Percentiles rank a stretch among this genome's conserved stretches.
Evolutionary conservation across 176 grass and related monocot genomes (phyloP).

Genomic region (bread wheat (Triticum aestivum)): IWGSC_CS_RefSeq_v2.1 NC_057812.1:524867498-524867997

Average conservation of each 20-base stretch:
- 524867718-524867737: constrained; percentile 35
- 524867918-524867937: constrained; percentile 30
- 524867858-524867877: constrained; percentile 65
- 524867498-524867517: background rate
- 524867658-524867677: background rate
- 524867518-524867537: background rate
- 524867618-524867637: background rate
- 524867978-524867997: background rate
- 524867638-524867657: background rate
- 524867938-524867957: background rate
- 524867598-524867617: background rate
- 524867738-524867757: constrained; percentile 62
- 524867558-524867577: background rate
- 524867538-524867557: background rate
- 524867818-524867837: constrained; percentile 37
- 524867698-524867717: too few species aligned
- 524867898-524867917: constrained; percentile 68
- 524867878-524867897: constrained; percentile 37
- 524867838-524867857: background rate
- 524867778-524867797: constrained; percentile 47
- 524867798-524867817: constrained; percentile 42
- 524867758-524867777: constrained; percentile 39
- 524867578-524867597: background rate
- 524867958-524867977: background rate
- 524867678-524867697: background rate